These are phyloP conservation scores for Globisporangium okanoganense DNA, from an alignment of 352 stramenopile species.

Conservation along the genomic window DNA sequence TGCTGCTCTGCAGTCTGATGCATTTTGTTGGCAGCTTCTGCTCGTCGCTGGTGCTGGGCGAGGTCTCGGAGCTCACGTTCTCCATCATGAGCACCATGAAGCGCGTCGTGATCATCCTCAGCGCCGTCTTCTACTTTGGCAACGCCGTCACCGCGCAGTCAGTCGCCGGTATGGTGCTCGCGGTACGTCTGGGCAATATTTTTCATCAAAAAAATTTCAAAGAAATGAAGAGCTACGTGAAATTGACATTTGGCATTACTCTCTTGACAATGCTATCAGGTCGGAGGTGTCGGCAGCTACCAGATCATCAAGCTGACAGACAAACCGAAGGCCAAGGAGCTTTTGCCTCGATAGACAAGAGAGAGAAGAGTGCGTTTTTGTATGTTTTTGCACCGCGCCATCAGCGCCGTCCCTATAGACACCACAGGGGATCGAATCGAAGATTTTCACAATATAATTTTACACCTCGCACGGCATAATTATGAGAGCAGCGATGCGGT, in stretches of 20 bases:
- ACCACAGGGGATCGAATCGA: background rate
- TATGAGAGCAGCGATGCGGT: slow-evolving; percentile 10
- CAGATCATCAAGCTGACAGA: slow-evolving; percentile 74
- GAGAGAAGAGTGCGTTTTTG: background rate
- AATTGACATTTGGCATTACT: slow-evolving; percentile 6
- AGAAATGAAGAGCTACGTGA: background rate
- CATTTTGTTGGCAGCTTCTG: slow-evolving; percentile 81
- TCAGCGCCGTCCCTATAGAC: background rate
- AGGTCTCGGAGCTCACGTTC: slow-evolving; percentile 86
- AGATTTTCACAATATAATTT: no score
- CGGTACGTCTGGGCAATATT: slow-evolving; percentile 24
- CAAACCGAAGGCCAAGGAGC: slow-evolving; percentile 27
- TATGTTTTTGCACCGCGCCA: background rate
- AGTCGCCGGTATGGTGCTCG: slow-evolving; percentile 65
- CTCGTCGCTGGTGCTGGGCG: slow-evolving; percentile 75
- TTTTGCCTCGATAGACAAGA: slow-evolving; percentile 9
- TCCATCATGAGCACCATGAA: slow-evolving; percentile 91
- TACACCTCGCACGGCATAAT: no score
- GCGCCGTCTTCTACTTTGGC: slow-evolving; percentile 82
- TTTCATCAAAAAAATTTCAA: no score
- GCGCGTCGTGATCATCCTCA: slow-evolving; percentile 84
- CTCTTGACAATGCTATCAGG: slow-evolving; percentile 15
- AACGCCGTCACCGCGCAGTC: slow-evolving; percentile 74
- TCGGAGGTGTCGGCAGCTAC: slow-evolving; percentile 70
- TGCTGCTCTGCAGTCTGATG: slow-evolving; percentile 80